Evolutionary conservation across 805 yeast genomes (phyloP).

Genomic region (Candida sakaeoensis): DNA sequence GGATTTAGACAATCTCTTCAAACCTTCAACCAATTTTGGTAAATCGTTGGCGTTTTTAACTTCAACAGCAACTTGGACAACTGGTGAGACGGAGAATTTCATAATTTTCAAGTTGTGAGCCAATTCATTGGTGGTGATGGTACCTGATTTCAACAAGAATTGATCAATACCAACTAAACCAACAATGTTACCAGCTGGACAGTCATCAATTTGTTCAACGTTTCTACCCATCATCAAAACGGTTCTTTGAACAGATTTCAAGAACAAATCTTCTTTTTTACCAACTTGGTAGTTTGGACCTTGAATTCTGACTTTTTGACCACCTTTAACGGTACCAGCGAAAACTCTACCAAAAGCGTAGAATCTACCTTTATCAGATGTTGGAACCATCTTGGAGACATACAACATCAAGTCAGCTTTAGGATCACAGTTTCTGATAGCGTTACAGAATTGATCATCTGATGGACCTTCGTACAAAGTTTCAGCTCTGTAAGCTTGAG

Average conservation of each 20-base stretch:
- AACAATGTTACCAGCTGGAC: conserved; percentile 99
- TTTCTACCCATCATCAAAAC: conserved; percentile 99
- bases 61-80: conserved; percentile 99
- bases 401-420: conserved; percentile 96
- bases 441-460: conserved; percentile 84
- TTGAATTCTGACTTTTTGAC: conserved; percentile 99
- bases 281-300: conserved; percentile 99
- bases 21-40: conserved; percentile 99
- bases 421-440: conserved; percentile 98
- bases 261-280: conserved; percentile 94
- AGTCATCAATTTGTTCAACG: conserved; percentile 97
- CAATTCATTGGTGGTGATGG: conserved; percentile 92
- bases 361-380: conserved; percentile 99
- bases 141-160: conserved; percentile 99
- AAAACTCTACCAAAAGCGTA: conserved; percentile 99
- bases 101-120: conserved; percentile 99
- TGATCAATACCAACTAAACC: conserved; percentile 99
- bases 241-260: conserved; percentile 98
- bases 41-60: conserved; percentile 99
- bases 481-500: conserved; percentile 99
- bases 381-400: conserved; percentile 99
- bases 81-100: conserved; percentile 99
- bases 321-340: conserved; percentile 98
- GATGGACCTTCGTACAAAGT: conserved; percentile 98
- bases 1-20: conserved; percentile 98